Evolutionary conservation across 1,284 basidiomycete genomes (phyloP).

Genomic region (Singerocomus rubriflavus): DNA sequence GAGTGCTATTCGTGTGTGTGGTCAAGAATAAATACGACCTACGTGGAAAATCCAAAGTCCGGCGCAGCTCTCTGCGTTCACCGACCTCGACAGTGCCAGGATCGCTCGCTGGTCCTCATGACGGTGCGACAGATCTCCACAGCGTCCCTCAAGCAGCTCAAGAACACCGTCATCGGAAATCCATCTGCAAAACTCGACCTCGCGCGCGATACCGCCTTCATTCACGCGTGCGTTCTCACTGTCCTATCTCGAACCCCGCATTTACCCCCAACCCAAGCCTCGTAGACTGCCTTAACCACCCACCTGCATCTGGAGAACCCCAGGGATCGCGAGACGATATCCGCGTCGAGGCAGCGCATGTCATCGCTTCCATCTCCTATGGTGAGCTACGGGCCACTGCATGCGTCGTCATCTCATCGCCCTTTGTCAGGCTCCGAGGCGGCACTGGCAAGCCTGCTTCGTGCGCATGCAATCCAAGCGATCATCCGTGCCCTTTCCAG

Average conservation of each 20-base stretch:
- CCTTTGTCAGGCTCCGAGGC: conserved; percentile 50
- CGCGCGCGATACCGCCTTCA: conserved; percentile 50
- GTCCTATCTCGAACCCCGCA: background rate
- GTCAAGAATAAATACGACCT: too few relatives aligned
- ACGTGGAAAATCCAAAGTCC: background rate
- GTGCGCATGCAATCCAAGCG: conserved; percentile 51
- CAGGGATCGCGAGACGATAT: conserved; percentile 45
- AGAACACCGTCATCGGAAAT: conserved; percentile 74
- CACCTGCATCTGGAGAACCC: conserved; percentile 34
- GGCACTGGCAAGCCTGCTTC: conserved; percentile 54
- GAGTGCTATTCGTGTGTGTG: too few relatives aligned
- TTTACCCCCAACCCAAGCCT: conserved; percentile 39
- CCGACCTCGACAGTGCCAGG: too few relatives aligned
- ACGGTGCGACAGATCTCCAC: conserved; percentile 39
- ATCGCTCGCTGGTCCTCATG: conserved; percentile 21
- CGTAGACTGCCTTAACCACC: conserved; percentile 52
- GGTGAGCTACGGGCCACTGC: conserved; percentile 32
- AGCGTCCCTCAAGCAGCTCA: conserved; percentile 54
- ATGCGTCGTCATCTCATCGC: background rate
- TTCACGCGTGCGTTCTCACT: conserved; percentile 45
- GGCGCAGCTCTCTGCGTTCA: too few relatives aligned
- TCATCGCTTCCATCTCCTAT: conserved; percentile 69
- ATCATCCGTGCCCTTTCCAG: conserved; percentile 55
- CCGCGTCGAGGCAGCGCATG: conserved; percentile 68
- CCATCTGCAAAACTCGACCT: conserved; percentile 61